These are phyloP conservation scores for Raddia guianensis DNA, from an alignment of 176 grass and related monocot species.

Conservation along the genomic window DNA sequence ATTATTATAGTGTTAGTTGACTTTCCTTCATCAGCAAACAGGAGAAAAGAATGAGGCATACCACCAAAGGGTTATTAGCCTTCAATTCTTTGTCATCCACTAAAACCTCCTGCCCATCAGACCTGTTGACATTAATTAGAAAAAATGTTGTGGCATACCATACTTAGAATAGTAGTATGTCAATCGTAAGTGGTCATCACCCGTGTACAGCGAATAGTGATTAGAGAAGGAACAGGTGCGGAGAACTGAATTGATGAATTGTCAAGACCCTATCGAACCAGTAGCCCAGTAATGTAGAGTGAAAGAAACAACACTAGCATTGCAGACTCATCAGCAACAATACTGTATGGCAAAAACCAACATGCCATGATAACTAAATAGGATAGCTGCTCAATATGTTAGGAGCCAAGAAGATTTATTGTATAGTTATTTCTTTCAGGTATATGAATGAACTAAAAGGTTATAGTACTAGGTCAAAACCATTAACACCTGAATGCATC, in stretches of 20 bases:
- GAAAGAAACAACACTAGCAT: not conserved
- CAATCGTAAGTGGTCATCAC: not conserved
- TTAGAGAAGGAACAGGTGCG: not conserved
- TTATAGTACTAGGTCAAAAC: not conserved
- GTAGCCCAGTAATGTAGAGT: not conserved
- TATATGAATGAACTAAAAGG: not conserved
- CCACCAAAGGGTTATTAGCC: slow-evolving; percentile 81
- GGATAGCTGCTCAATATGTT: not conserved
- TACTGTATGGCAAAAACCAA: not conserved
- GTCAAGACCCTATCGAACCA: not conserved
- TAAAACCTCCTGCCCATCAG: slow-evolving; percentile 67
- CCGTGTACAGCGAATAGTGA: not conserved
- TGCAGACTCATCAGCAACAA: not conserved
- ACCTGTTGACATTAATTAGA: slow-evolving; percentile 47
- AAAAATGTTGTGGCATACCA: not conserved
- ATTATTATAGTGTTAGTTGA: slow-evolving; percentile 7
- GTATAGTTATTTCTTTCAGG: not conserved
- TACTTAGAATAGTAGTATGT: not conserved
- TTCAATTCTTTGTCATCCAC: slow-evolving; percentile 86
- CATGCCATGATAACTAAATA: not conserved
- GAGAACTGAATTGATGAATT: not conserved
- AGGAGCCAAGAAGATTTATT: not conserved
- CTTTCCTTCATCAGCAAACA: slow-evolving; percentile 34
- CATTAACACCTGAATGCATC: not conserved
- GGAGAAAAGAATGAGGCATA: slow-evolving; percentile 44